phyloP scores from a whole-genome alignment of 1,284 basidiomycete species.

The Fistulinella cinereoalba region DNA sequence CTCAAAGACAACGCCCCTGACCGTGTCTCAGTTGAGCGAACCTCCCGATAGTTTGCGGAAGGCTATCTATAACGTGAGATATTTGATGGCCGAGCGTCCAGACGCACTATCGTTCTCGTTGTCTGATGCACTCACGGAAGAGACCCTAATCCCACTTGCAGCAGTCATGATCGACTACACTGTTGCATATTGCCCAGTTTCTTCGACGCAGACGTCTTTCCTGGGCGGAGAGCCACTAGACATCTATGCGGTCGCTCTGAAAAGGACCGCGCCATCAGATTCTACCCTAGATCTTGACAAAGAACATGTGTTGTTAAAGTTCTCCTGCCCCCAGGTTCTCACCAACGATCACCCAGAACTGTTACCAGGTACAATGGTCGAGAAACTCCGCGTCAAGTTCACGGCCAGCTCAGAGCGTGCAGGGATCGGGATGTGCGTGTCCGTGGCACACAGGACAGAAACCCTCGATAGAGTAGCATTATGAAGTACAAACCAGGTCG shows the following conservation, averaged over 20 bases:
- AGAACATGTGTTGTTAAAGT: conserved; percentile 37
- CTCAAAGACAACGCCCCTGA: not conserved
- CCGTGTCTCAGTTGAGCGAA: conserved; percentile 9
- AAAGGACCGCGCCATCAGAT: not conserved
- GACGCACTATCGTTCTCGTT: conserved; percentile 23
- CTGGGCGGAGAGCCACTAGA: conserved; percentile 44
- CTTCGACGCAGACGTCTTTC: conserved; percentile 35
- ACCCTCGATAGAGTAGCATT: conserved; percentile 42
- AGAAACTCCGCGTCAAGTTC: conserved; percentile 24
- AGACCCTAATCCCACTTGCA: conserved; percentile 45
- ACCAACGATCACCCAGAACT: conserved; percentile 15
- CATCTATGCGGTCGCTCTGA: conserved; percentile 43
- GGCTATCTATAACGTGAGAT: conserved; percentile 17
- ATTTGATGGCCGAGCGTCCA: conserved; percentile 19
- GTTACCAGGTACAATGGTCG: conserved; percentile 19
- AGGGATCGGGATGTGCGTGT: conserved; percentile 9
- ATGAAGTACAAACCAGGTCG: conserved; percentile 18
- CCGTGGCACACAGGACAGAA: conserved; percentile 31
- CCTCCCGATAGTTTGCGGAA: conserved; percentile 12
- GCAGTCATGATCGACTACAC: conserved; percentile 57
- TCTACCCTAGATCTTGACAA: not conserved
- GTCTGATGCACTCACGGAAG: conserved; percentile 21
- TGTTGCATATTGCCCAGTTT: conserved; percentile 50
- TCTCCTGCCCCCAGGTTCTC: conserved; percentile 40
- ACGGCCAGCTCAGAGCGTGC: conserved; percentile 10